Percentiles rank a stretch among this genome's conserved stretches.
Evolutionary conservation across 1,284 basidiomycete genomes (phyloP).

Genomic region (Leccinum cinnamomeum): DNA sequence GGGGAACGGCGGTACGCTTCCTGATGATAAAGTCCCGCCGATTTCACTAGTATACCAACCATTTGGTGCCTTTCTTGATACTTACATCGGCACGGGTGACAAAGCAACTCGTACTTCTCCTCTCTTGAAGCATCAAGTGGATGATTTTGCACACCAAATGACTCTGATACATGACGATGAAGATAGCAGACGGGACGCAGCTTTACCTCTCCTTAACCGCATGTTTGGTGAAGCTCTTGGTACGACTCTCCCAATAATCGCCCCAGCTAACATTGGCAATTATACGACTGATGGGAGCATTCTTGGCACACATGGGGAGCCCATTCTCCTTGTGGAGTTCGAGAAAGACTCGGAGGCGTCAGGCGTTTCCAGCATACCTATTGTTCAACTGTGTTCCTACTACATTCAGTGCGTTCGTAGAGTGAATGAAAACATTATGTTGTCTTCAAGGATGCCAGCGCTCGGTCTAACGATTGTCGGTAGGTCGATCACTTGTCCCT

Average conservation of each 20-base stretch:
- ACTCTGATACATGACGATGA: not conserved
- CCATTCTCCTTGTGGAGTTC: not conserved
- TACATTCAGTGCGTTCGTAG: not conserved
- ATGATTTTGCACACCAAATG: not conserved
- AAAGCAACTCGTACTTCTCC: not conserved
- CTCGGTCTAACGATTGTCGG: not conserved
- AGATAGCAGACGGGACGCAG: not conserved
- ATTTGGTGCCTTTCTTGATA: not conserved
- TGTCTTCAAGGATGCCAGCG: not conserved
- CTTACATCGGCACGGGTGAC: not conserved
- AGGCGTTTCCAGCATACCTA: not conserved
- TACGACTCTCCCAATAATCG: not conserved
- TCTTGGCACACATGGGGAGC: not conserved
- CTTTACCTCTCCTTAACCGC: not conserved
- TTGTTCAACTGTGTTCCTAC: not conserved
- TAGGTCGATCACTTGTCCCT: not conserved
- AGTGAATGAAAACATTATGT: not conserved
- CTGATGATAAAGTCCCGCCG: not conserved
- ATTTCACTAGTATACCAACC: not conserved
- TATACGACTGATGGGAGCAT: not conserved
- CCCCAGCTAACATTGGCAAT: not conserved
- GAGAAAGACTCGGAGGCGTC: not conserved
- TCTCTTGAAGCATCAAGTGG: not conserved
- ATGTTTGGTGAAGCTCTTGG: not conserved
- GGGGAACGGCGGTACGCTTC: not conserved